phyloP scores from a whole-genome alignment of 1,284 basidiomycete species.

The Cutaneotrichosporon dermatis region DNA sequence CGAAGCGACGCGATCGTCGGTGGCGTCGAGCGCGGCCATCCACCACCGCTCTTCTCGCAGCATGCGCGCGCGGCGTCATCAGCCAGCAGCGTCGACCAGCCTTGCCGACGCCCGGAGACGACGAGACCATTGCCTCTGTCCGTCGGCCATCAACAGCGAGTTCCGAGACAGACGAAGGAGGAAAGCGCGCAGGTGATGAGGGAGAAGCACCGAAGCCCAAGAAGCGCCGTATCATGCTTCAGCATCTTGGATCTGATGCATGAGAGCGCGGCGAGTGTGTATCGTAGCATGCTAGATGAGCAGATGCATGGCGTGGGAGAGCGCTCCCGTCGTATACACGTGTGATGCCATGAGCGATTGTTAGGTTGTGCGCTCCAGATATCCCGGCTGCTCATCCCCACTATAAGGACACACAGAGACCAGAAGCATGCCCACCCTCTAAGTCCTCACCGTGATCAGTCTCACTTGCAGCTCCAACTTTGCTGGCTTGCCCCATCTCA shows the following conservation, averaged over 20 bases:
- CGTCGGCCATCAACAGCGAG: slow-evolving; percentile 20
- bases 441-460: too few species aligned
- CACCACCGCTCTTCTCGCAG: slow-evolving; percentile 22
- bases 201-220: slow-evolving; percentile 58
- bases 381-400: too few species aligned
- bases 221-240: slow-evolving; percentile 78
- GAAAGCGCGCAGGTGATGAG: background rate
- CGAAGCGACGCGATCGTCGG: slow-evolving; percentile 44
- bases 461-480: too few species aligned
- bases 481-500: too few species aligned
- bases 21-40: slow-evolving; percentile 22
- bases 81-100: slow-evolving; percentile 27
- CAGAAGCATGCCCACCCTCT: too few species aligned
- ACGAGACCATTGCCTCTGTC: slow-evolving; percentile 17
- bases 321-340: too few species aligned
- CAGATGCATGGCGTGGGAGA: too few species aligned
- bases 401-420: too few species aligned
- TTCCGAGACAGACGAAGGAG: slow-evolving; percentile 1
- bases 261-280: too few species aligned
- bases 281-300: too few species aligned
- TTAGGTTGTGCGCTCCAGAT: too few species aligned
- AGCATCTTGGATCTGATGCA: slow-evolving; percentile 47
- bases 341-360: too few species aligned
- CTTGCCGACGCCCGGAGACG: slow-evolving; percentile 38
- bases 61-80: slow-evolving; percentile 22